Evolutionary conservation across 495 filamentous ascomycete species (phyloP).

Genomic region (Aspergillus wentii): DNA sequence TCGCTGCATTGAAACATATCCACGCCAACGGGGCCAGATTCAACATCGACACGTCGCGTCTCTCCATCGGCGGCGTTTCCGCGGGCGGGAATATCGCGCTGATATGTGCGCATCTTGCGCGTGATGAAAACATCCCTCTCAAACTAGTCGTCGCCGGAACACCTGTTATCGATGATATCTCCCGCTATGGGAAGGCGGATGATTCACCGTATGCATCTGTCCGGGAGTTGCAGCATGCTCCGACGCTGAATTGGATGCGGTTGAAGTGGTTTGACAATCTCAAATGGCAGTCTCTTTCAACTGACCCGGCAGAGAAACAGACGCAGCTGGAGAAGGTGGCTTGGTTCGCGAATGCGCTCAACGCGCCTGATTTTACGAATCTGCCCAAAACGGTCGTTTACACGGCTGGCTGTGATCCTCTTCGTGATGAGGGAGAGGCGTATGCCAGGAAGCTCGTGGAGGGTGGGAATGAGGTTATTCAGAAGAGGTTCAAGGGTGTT

Average conservation of each 20-base stretch:
- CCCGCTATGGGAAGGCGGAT: conserved; percentile 29
- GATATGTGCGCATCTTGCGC: conserved; percentile 44
- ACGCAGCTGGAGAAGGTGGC: conserved; percentile 12
- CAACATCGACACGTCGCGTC: conserved; percentile 34
- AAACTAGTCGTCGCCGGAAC: conserved; percentile 33
- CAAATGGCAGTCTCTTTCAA: conserved; percentile 19
- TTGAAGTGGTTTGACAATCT: conserved; percentile 41
- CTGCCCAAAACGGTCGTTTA: conserved; percentile 43
- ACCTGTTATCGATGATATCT: conserved; percentile 33
- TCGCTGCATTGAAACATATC: conserved; percentile 30
- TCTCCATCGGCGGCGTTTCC: conserved; percentile 47
- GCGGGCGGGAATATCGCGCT: conserved; percentile 43
- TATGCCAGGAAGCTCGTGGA: conserved; percentile 43
- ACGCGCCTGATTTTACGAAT: conserved; percentile 33
- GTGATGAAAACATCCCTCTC: conserved; percentile 40
- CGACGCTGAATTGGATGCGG: conserved; percentile 43
- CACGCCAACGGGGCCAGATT: conserved; percentile 25
- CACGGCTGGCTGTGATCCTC: conserved; percentile 44
- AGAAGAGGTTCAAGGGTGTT: conserved; percentile 41
- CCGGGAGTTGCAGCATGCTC: conserved; percentile 35
- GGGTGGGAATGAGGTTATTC: conserved; percentile 39
- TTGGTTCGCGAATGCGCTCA: conserved; percentile 28
- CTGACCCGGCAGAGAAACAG: conserved; percentile 2
- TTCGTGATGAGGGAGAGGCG: conserved; percentile 49
- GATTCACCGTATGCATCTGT: conserved; percentile 45